These are phyloP conservation scores for Didymella pomorum DNA, from an alignment of 2,329 filamentous ascomycete species.

Conservation along the genomic window DNA sequence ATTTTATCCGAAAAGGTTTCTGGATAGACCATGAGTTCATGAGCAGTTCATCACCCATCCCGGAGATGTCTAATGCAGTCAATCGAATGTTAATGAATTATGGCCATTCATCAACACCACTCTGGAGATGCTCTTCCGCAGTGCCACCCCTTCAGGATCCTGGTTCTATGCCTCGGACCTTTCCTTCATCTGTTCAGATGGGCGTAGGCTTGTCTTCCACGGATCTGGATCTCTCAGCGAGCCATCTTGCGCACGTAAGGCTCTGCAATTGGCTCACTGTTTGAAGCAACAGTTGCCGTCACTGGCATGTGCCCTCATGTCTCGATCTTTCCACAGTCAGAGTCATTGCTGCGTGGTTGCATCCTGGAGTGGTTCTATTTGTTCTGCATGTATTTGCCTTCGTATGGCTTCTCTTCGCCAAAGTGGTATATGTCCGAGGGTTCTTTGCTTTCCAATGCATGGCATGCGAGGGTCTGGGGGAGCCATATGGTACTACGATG, in stretches of 20 bases:
- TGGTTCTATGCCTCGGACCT: conserved; percentile 1
- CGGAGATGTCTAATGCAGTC: conserved; percentile 21
- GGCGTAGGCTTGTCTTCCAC: conserved; percentile 13
- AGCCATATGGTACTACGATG: conserved; percentile 12
- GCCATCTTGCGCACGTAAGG: conserved; percentile 5
- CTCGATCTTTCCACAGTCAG: not conserved
- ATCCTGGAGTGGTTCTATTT: conserved; percentile 20
- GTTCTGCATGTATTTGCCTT: conserved; percentile 49
- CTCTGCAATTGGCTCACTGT: not conserved
- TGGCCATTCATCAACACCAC: conserved; percentile 14
- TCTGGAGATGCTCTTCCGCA: conserved; percentile 8
- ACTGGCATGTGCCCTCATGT: not conserved
- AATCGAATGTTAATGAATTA: conserved; percentile 21
- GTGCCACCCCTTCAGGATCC: conserved; percentile 5
- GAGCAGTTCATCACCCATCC: conserved; percentile 10
- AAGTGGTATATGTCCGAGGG: conserved; percentile 45
- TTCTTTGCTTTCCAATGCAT: conserved; percentile 41
- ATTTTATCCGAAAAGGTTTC: conserved; percentile 35
- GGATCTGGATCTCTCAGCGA: conserved; percentile 1
- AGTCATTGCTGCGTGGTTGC: conserved; percentile 13
- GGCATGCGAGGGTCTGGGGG: conserved; percentile 36
- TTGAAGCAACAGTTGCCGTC: not conserved
- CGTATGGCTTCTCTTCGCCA: conserved; percentile 21
- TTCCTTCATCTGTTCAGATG: conserved; percentile 10
- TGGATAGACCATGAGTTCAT: conserved; percentile 28